phyloP scores from a whole-genome alignment of 257 asterid species.

The Craterostigma plantagineum region DNA sequence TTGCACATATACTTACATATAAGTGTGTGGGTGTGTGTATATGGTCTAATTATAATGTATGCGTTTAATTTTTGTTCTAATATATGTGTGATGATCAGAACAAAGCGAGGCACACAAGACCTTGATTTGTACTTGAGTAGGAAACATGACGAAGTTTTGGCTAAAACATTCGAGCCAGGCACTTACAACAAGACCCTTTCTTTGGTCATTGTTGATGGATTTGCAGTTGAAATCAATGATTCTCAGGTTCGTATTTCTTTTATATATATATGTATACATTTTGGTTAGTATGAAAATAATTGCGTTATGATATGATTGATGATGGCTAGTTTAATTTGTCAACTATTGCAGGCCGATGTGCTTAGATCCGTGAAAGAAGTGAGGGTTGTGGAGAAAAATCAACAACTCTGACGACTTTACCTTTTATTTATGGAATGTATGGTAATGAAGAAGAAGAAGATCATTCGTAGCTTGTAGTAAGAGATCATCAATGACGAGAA shows the following conservation, averaged over 20 bases:
- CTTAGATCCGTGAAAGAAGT: slow-evolving; percentile 69
- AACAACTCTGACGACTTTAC: slow-evolving; percentile 33
- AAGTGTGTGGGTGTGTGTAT: not conserved
- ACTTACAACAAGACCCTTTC: slow-evolving; percentile 59
- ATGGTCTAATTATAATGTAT: not conserved
- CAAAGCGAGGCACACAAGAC: slow-evolving; percentile 38
- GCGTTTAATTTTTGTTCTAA: not conserved
- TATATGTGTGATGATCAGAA: slow-evolving; percentile 12
- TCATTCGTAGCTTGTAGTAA: no score
- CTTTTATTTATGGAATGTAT: no score
- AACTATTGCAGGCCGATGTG: slow-evolving; percentile 33
- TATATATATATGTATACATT: not conserved
- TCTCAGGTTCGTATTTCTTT: slow-evolving; percentile 28
- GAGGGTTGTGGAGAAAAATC: slow-evolving; percentile 82
- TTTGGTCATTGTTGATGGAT: slow-evolving; percentile 66
- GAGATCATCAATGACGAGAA: no score
- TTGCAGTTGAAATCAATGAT: slow-evolving; percentile 60
- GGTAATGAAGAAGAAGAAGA: no score
- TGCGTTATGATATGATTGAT: no score
- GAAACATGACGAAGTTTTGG: slow-evolving; percentile 64
- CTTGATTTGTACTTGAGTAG: slow-evolving; percentile 54
- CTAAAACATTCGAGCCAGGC: slow-evolving; percentile 32
- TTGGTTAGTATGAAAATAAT: no score
- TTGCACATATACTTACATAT: not conserved
- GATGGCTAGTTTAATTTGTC: not conserved